Percentiles rank a stretch among this genome's conserved stretches.
Conservation (phyloP, 139 green algal species). For the Picochlorum sp. region DNA sequence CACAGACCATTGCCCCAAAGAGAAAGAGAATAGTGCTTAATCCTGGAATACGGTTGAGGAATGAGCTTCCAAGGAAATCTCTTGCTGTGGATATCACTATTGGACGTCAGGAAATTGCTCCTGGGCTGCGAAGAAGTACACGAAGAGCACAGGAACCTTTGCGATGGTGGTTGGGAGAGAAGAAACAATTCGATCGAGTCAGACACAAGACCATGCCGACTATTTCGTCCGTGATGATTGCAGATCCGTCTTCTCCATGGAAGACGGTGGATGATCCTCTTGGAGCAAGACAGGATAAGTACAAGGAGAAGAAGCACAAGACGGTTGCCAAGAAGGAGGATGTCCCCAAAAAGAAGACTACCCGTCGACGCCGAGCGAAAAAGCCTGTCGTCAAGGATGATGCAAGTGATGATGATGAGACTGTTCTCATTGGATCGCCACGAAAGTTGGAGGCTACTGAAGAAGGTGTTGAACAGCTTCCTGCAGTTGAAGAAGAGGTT, state of each 20-base stretch:
- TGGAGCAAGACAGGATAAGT: not conserved
- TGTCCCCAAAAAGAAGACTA: not conserved
- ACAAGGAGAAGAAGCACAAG: slow-evolving; percentile 2
- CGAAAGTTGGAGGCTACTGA: not conserved
- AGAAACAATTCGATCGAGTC: slow-evolving; percentile 17
- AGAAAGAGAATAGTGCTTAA: slow-evolving; percentile 3
- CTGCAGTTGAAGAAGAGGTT: not conserved
- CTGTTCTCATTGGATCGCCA: not conserved
- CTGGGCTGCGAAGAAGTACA: slow-evolving; percentile 20
- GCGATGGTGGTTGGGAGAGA: slow-evolving; percentile 33
- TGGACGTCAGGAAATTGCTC: slow-evolving; percentile 20
- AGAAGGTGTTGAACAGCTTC: too few species aligned
- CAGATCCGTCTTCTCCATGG: slow-evolving; percentile 26
- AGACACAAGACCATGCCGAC: slow-evolving; percentile 36
- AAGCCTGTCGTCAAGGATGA: not conserved
- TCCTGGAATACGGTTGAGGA: slow-evolving; percentile 18
- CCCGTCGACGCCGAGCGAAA: not conserved
- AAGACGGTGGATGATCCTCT: slow-evolving; percentile 19
- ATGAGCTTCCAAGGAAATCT: slow-evolving; percentile 20
- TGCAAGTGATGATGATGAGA: not conserved
- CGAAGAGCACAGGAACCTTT: slow-evolving; percentile 14
- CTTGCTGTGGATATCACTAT: slow-evolving; percentile 9
- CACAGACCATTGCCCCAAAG: not conserved
- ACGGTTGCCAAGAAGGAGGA: not conserved
- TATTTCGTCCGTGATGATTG: slow-evolving; percentile 14